Base-by-base conservation (phyloP, 495 filamentous ascomycete species). In the Daldinia grandis region DNA sequence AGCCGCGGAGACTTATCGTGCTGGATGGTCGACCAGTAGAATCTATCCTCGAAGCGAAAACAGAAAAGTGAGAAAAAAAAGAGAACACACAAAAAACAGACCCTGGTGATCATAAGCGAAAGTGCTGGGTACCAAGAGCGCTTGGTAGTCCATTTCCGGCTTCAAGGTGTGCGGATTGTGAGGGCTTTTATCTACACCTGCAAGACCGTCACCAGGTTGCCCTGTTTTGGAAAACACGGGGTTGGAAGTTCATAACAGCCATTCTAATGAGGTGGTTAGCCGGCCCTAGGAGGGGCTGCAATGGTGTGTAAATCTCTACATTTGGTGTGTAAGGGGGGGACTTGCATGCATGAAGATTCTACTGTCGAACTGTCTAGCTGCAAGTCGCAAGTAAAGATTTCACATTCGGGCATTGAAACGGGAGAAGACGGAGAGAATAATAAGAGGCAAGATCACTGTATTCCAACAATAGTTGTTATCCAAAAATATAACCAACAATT, bases 401-500 rank as follows among this genome's bases (percentile, higher is more conserved):
- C 49, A 14, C 12, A 30, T 5, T 30, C 1, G 27, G 49, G 4
- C 47, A n/a, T 5, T 25, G 47, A 21, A 15, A 14, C 28, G 12
- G 21, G 7, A 53, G 49, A 53, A 14, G 17, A 19, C 9, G 19
- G 17, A 7, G 14, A 9, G 5, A 27, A 51, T 28, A 14, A 14
- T 35, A 33, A 33, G 27, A 17, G 49, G 24, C 25, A 53, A 30
- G 49, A 35, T 56, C n/a, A 56, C 37, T 30, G n/a, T 56, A 57
- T 58, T 61, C 53, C 31, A 67, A 67, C 33, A 55, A 51, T 14
- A 25, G 62, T 62, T 62, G 58, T 49, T 64, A 68, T 68, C 56
- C 35, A 60, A 62, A 47, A 50, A 44, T 50, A 30, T 37, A 61
- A 50, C 14, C 25, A 56, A 64, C 49, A 14, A 60, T 51, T 64